Evolutionary conservation across 805 yeast species (phyloP), one percentile per base, ranked within the genome.

Genomic region (Candida maesae): DNA sequence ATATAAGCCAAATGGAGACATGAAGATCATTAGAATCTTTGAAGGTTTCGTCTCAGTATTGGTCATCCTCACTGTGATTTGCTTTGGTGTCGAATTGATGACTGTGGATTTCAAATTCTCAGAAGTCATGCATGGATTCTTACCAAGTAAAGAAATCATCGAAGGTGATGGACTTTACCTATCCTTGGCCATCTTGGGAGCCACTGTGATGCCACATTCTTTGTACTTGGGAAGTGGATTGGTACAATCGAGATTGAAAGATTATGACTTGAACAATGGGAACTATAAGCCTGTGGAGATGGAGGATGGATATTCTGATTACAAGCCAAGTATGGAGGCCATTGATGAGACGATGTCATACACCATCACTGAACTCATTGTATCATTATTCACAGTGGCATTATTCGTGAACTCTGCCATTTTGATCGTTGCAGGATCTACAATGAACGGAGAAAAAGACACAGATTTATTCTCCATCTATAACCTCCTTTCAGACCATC

Each of bases 141-240:
- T 77, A 25, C 85, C 85, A 4, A 68, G 74, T 5, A 55, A 55
- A 34, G 68, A 67, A 0, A 66, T 76, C 59, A 66, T 78, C 23
- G 65, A 73, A 39, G 77, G 74, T 17, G 76, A 78, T 44, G 96
- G 95, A 2, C 64, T 90, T 25, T 87, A 84, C 54, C 65, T 86
- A 37, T 75, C 89, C 47, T 79, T 91, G 52, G 96, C 96, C 17
- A 82, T 90, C 41, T 66, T 90, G 44, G 97, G 97, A 23, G 95
- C 96, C 18, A 89, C 96, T 2, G 91, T 90, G 19, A 89, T 89
- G 97, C 96, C 96, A 7, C 97, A 90, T 58, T 83, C 93, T 2
- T 67, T 89, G 37, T 89, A 84, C 56, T 70, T 89, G 34, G 97
- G 97, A 2, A 81, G 91, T 1, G 95, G 95, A 12, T 76, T 90